phyloP scores from a whole-genome alignment of 495 filamentous ascomycete genomes.

The Tetracladium setigerum region DNA sequence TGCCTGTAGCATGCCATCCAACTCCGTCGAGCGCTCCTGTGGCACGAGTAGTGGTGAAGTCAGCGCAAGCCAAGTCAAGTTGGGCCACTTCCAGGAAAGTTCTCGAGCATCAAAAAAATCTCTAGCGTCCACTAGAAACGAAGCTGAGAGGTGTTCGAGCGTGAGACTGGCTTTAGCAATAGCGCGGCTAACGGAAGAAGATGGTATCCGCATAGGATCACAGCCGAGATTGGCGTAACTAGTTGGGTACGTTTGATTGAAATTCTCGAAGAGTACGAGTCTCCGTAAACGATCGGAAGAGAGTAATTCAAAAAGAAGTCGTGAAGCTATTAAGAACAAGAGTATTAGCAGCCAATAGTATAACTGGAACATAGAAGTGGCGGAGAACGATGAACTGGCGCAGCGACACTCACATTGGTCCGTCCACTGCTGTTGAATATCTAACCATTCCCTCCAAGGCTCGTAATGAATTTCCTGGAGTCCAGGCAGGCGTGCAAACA shows the following conservation, averaged over 20 bases:
- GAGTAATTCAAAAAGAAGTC: constrained; percentile 23
- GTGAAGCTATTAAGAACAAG: constrained; percentile 10
- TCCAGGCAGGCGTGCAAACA: constrained; percentile 26
- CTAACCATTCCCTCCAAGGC: constrained; percentile 26
- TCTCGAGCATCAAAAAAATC: constrained; percentile 26
- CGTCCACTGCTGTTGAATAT: constrained; percentile 14
- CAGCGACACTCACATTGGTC: constrained; percentile 24
- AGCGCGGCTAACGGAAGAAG: constrained; percentile 20
- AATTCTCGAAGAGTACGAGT: constrained; percentile 28
- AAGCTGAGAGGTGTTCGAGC: constrained; percentile 31
- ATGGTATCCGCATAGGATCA: constrained; percentile 22
- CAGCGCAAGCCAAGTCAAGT: constrained; percentile 26
- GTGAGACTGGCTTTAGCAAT: constrained; percentile 23
- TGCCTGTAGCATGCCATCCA: constrained; percentile 24
- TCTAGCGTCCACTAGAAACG: constrained; percentile 29
- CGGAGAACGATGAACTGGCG: too few relatives aligned
- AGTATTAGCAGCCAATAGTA: constrained; percentile 11
- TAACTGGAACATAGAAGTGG: too few relatives aligned
- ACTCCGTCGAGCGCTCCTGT: constrained; percentile 19
- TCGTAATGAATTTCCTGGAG: constrained; percentile 29
- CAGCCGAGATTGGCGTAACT: constrained; percentile 7
- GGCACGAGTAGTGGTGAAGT: constrained; percentile 26
- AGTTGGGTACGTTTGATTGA: constrained; percentile 23
- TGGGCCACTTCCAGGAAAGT: constrained; percentile 29
- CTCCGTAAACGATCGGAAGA: constrained; percentile 21